Evolutionary conservation across 192 early-diverging fungal genomes (phyloP).

Genomic region (Gorgonomyces haynaldii): DNA sequence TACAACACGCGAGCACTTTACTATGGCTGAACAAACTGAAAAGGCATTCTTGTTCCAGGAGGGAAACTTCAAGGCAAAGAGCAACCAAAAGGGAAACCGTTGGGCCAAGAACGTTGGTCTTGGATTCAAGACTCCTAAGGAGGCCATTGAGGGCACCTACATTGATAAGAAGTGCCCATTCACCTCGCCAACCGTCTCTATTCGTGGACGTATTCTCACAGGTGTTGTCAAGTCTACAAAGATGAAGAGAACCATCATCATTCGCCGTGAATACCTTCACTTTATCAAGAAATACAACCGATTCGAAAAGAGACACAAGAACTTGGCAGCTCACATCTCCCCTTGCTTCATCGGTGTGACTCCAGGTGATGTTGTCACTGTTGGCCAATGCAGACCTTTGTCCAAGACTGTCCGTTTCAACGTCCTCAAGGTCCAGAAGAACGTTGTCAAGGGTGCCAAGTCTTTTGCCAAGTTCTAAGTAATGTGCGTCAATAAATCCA

Average conservation of each 20-base stretch:
- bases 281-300: constrained; percentile 99
- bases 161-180: constrained; percentile 99
- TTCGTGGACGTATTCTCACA: constrained; percentile 94
- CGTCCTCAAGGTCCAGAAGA: constrained; percentile 93
- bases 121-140: constrained; percentile 98
- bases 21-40: constrained; percentile 58
- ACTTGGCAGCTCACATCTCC: constrained; percentile 91
- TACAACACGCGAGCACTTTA: background rate
- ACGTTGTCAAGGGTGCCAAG: constrained; percentile 69
- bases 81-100: constrained; percentile 61
- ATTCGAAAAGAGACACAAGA: constrained; percentile 99
- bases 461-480: constrained; percentile 84
- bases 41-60: constrained; percentile 96
- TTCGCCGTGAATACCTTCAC: constrained; percentile 99
- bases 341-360: constrained; percentile 89
- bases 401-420: constrained; percentile 99
- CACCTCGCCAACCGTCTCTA: constrained; percentile 82
- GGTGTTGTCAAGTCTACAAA: constrained; percentile 88
- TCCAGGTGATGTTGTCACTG: constrained; percentile 83
- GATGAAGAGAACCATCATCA: constrained; percentile 98
- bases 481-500: background rate
- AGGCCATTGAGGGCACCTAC: constrained; percentile 94
- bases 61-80: constrained; percentile 80
- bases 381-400: constrained; percentile 97
- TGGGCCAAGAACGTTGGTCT: constrained; percentile 99